Base-by-base conservation (phyloP, 106 monocot genomes). In the Ottelia alismoides region DNA sequence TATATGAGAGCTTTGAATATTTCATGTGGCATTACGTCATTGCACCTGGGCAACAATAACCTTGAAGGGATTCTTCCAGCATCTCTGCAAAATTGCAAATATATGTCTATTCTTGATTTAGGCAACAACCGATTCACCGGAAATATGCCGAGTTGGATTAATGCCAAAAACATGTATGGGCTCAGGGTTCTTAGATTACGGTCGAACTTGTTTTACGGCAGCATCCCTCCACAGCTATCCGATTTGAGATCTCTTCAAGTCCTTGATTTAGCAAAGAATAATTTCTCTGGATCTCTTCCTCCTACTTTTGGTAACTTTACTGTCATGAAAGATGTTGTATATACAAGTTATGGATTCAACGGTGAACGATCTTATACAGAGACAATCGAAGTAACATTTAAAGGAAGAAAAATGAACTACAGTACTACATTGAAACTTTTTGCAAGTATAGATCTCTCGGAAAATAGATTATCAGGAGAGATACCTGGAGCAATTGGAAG, bases 191-290 rank as follows among this genome's bases (percentile, higher is more conserved):
- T 59, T 5, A 2, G 25, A 2, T 45, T 59, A 27, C 0, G 45
- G n/a, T 46, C 45, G 17, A 59, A 59, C 27, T 12, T 16, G 9
- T 0, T 45, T 20, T 59, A 18, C 1, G 27, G 45, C 0, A n/a
- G 2, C 18, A 57, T 57, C 28, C 44, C 45, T 22, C 25, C 25
- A 14, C 2, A 20, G 5, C 17, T 59, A 1, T 46, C 59, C 11
- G 25, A 11, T 11, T 20, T 35, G 18, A 10, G 18, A 14, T 18
- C 53, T 11, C 71, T 76, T 53, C 71, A 62, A 27, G 30, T 63
- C 2, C n/a, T 72, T 12, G 77, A 72, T 30, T 32, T 77, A 11
- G 43, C 72, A 14, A 19, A 63, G 3, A 77, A 72, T 44, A 53
- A 58, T 18, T 11, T 77, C 1, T 53, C 63, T 19, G 72, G 72